Conservation (phyloP, 768 basidiomycete species). For the Termitomyces sp. region DNA sequence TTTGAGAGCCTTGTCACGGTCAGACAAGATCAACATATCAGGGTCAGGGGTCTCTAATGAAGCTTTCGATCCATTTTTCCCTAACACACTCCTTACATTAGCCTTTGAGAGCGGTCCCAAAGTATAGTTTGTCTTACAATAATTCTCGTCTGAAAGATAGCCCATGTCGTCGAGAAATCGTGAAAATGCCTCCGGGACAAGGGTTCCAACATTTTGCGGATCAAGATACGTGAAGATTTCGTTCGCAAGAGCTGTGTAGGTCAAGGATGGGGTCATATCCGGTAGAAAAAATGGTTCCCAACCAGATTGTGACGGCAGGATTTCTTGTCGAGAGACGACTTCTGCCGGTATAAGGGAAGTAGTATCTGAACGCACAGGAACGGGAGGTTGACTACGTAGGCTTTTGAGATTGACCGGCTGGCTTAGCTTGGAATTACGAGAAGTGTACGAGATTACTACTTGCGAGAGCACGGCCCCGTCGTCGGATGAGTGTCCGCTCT, state of each 20-base stretch:
- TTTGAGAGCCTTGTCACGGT: conserved; percentile 9
- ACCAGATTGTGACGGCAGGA: background rate
- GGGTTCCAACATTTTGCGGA: conserved; percentile 4
- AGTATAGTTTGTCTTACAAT: background rate
- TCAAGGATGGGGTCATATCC: conserved; percentile 9
- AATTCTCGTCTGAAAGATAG: conserved; percentile 7
- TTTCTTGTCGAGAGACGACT: background rate
- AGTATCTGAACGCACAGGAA: background rate
- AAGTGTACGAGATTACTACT: background rate
- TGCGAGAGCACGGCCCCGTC: conserved; percentile 3
- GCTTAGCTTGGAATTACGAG: background rate
- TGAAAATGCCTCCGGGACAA: conserved; percentile 9
- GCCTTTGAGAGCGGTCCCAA: background rate
- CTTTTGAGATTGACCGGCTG: background rate
- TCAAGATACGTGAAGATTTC: conserved; percentile 13
- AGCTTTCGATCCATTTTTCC: conserved; percentile 7
- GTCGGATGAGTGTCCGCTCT: conserved; percentile 4
- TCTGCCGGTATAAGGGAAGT: background rate
- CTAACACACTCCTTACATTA: background rate
- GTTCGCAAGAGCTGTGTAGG: conserved; percentile 8
- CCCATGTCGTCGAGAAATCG: conserved; percentile 13
- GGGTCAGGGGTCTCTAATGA: background rate
- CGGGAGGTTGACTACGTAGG: background rate
- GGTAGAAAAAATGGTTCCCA: conserved; percentile 12
- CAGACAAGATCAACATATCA: background rate